These are phyloP conservation scores for Allantophomopsis cytisporea DNA, from an alignment of 2,329 filamentous ascomycete genomes.

Conservation along the genomic window DNA sequence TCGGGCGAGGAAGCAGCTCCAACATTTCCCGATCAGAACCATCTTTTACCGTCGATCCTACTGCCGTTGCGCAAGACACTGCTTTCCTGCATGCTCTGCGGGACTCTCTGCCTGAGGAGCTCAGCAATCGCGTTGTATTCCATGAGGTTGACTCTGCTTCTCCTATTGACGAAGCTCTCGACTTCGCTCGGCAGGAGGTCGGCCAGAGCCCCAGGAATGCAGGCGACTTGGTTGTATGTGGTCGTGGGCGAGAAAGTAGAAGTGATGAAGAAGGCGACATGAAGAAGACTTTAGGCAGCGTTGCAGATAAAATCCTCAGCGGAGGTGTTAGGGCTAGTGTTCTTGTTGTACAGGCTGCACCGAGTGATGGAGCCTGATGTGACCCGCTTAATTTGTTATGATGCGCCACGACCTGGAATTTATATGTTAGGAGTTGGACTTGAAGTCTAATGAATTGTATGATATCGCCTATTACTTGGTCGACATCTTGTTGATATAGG, in stretches of 20 bases:
- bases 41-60: slow-evolving; percentile 3
- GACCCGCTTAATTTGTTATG: too few species aligned
- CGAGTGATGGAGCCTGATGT: neutral
- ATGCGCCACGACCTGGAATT: too few species aligned
- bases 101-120: slow-evolving; percentile 35
- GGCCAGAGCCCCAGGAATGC: slow-evolving; percentile 48
- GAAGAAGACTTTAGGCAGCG: slow-evolving; percentile 39
- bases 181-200: slow-evolving; percentile 42
- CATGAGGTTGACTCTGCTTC: slow-evolving; percentile 27
- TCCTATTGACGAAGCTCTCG: slow-evolving; percentile 24
- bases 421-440: too few species aligned
- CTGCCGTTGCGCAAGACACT: slow-evolving; percentile 16
- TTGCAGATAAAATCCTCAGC: slow-evolving; percentile 45
- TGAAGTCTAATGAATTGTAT: too few species aligned
- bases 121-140: slow-evolving; percentile 45
- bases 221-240: slow-evolving; percentile 58
- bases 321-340: slow-evolving; percentile 51
- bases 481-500: too few species aligned
- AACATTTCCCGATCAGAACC: neutral
- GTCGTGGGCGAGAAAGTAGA: slow-evolving; percentile 21
- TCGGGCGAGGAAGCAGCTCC: neutral
- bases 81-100: slow-evolving; percentile 42
- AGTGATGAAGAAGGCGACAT: slow-evolving; percentile 22
- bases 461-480: too few species aligned
- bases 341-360: slow-evolving; percentile 50